phyloP scores from a whole-genome alignment of 2,329 filamentous ascomycete genomes.

The Zelopaecilomyces penicillatus region DNA sequence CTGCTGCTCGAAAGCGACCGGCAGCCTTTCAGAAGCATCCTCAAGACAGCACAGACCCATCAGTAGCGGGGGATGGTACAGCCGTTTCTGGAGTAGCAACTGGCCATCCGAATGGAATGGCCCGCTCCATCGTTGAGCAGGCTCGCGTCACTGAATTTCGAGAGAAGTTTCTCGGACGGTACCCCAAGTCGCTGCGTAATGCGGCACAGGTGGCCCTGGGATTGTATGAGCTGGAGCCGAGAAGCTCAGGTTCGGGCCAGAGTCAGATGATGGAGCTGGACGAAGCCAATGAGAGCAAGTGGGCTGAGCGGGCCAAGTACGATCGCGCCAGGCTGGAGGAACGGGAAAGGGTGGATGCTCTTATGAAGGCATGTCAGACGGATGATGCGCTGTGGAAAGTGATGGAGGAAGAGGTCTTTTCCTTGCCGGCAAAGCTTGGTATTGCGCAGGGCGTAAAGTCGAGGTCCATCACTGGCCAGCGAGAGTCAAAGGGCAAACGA shows the following conservation, averaged over 20 bases:
- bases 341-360: slow-evolving; percentile 40
- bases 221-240: slow-evolving; percentile 27
- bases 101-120: slow-evolving; percentile 5
- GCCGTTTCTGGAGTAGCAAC: neutral
- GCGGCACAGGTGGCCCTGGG: slow-evolving; percentile 32
- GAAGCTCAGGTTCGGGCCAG: slow-evolving; percentile 8
- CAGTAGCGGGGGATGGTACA: neutral
- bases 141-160: slow-evolving; percentile 23
- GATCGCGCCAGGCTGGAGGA: slow-evolving; percentile 37
- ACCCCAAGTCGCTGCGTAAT: slow-evolving; percentile 29
- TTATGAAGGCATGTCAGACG: slow-evolving; percentile 47
- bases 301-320: slow-evolving; percentile 25
- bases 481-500: slow-evolving; percentile 10
- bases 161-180: slow-evolving; percentile 28
- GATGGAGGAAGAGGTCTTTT: slow-evolving; percentile 59
- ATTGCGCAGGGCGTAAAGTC: slow-evolving; percentile 27
- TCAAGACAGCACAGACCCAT: neutral
- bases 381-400: slow-evolving; percentile 61
- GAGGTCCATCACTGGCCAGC: neutral
- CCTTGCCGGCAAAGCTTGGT: slow-evolving; percentile 47
- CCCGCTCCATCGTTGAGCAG: slow-evolving; percentile 25
- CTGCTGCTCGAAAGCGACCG: slow-evolving; percentile 16
- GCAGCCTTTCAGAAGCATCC: slow-evolving; percentile 3
- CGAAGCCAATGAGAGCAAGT: slow-evolving; percentile 21
- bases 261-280: slow-evolving; percentile 22